Conservation (phyloP, 768 basidiomycete genomes). For the Boletales sp. region DNA sequence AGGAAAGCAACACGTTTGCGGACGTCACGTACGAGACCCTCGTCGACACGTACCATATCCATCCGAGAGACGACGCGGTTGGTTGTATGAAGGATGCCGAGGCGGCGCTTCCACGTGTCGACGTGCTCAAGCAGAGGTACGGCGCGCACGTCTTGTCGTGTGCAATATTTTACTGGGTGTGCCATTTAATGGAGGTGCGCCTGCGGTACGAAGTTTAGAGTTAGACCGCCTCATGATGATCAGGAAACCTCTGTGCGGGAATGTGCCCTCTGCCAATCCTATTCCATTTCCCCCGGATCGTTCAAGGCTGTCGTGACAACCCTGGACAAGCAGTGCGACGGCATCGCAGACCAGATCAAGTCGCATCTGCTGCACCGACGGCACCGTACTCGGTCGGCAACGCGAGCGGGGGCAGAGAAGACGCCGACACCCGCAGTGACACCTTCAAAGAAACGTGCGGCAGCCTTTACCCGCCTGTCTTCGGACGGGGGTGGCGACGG, state of each 20-base stretch:
- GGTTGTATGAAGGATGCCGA: constrained; percentile 37
- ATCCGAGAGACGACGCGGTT: constrained; percentile 13
- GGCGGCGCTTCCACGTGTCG: constrained; percentile 10
- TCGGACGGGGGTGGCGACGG: constrained; percentile 19
- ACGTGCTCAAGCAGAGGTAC: constrained; percentile 18
- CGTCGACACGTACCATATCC: constrained; percentile 24
- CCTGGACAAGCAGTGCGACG: constrained; percentile 26
- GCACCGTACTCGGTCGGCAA: background rate
- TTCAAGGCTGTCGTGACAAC: constrained; percentile 19
- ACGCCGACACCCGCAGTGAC: constrained; percentile 2
- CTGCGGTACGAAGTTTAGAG: background rate
- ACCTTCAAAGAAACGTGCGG: constrained; percentile 32
- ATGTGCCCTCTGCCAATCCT: constrained; percentile 12
- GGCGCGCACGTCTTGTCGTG: constrained; percentile 27
- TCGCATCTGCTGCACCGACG: background rate
- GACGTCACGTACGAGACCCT: constrained; percentile 31
- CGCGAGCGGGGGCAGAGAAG: background rate
- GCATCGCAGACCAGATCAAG: constrained; percentile 23
- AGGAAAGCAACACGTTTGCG: background rate
- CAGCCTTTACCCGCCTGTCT: constrained; percentile 12
- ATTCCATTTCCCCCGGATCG: constrained; percentile 10
- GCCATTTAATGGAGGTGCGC: constrained; percentile 35
- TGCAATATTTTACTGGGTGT: constrained; percentile 47
- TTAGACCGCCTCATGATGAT: background rate
- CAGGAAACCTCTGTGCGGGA: constrained; percentile 25